Evolutionary conservation across 2,329 filamentous ascomycete species (phyloP).

Genomic region (Dendrostoma leiphaemia): DNA sequence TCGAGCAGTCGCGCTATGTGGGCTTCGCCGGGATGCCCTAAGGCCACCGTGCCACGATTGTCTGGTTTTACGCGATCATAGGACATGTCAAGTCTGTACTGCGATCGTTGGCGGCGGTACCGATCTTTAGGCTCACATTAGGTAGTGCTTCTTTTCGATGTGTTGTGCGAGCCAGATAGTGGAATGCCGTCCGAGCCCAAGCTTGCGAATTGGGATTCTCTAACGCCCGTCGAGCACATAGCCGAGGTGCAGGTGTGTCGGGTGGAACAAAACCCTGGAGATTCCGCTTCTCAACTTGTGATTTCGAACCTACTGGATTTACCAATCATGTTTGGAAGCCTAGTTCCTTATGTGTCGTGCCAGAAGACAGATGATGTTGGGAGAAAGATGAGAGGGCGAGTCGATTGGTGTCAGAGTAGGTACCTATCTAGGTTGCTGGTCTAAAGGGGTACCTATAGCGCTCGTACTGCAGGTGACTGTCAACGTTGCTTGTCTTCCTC

Average conservation of each 20-base stretch:
- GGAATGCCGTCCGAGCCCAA: constrained; percentile 39
- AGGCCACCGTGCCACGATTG: background rate
- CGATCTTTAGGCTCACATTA: constrained; percentile 3
- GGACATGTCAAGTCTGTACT: background rate
- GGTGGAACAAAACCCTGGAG: constrained; percentile 29
- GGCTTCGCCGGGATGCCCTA: background rate
- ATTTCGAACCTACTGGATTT: background rate
- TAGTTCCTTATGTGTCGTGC: background rate
- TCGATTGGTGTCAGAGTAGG: background rate
- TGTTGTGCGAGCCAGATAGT: constrained; percentile 39
- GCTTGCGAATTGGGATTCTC: constrained; percentile 37
- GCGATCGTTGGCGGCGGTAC: background rate
- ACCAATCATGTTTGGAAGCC: background rate
- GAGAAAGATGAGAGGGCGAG: background rate
- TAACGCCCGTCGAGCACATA: constrained; percentile 37
- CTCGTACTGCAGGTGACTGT: background rate
- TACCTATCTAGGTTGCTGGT: background rate
- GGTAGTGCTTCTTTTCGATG: background rate
- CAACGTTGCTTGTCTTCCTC: background rate
- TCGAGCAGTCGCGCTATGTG: constrained; percentile 5
- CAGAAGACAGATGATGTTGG: background rate
- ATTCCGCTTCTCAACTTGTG: background rate
- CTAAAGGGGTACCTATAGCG: background rate
- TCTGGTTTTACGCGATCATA: background rate
- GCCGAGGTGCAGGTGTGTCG: constrained; percentile 37